Evolutionary conservation across 257 asterid genomes (phyloP).

Genomic region (Penstemon eatonii): DNA sequence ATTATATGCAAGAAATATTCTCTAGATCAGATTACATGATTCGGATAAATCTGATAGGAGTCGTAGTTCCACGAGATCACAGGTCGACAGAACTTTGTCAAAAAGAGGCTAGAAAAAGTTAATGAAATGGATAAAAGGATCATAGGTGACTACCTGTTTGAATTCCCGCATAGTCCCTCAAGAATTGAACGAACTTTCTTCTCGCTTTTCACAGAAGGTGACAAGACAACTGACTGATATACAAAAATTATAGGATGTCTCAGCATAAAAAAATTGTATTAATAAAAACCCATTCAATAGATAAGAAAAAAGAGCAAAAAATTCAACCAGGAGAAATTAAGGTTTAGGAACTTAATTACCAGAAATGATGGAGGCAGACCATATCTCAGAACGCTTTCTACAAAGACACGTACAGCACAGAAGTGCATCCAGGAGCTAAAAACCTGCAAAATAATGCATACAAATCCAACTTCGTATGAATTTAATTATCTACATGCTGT

Average conservation of each 20-base stretch:
- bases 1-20: constrained; percentile 2
- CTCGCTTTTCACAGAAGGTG: constrained; percentile 83
- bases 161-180: constrained; percentile 64
- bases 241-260: constrained; percentile 22
- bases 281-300: not conserved
- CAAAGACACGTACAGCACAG: constrained; percentile 83
- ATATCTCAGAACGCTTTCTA: constrained; percentile 87
- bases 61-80: constrained; percentile 2
- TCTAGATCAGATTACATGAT: constrained; percentile 4
- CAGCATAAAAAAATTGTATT: constrained; percentile 6
- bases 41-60: constrained; percentile 7
- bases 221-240: constrained; percentile 75
- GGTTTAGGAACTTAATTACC: constrained; percentile 30
- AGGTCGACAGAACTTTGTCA: not conserved
- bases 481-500: constrained; percentile 12
- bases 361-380: constrained; percentile 76
- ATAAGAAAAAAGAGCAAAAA: not conserved
- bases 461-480: constrained; percentile 9
- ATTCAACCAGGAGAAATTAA: not conserved
- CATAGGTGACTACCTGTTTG: constrained; percentile 63
- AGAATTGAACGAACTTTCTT: constrained; percentile 83
- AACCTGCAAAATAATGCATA: constrained; percentile 52
- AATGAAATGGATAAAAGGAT: constrained; percentile 7
- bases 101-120: not conserved
- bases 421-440: constrained; percentile 97